These are phyloP conservation scores for Solanum hybrid DNA, from an alignment of 305 asterid genomes.

Conservation along the genomic window DNA sequence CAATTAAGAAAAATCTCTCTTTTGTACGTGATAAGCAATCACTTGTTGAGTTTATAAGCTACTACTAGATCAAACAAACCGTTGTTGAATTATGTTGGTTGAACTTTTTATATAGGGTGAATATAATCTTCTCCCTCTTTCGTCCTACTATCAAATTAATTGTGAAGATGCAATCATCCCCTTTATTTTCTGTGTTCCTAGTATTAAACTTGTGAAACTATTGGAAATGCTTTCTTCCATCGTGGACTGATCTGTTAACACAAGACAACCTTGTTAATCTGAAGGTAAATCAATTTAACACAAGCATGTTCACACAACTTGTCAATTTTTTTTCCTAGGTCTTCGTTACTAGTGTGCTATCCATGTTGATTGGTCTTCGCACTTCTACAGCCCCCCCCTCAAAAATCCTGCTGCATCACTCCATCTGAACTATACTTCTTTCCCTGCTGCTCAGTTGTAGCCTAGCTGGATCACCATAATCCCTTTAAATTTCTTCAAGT, in stretches of 20 bases:
- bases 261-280: neutral
- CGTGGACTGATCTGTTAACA: neutral
- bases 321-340: neutral
- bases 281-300: neutral
- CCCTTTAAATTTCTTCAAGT: neutral
- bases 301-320: neutral
- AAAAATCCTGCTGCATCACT: neutral
- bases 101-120: neutral
- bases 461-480: neutral
- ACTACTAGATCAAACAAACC: neutral
- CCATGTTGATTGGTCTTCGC: neutral
- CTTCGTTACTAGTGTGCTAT: neutral
- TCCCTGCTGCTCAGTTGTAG: neutral
- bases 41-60: neutral
- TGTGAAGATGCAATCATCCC: neutral
- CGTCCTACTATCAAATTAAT: neutral
- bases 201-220: neutral
- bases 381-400: neutral
- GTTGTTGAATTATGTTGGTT: neutral
- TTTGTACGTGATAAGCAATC: neutral
- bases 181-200: neutral
- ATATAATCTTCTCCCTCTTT: neutral
- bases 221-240: neutral
- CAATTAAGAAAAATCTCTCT: neutral
- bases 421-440: neutral